Percentiles rank a stretch among this genome's conserved stretches.
Evolutionary conservation across 1,139 yeast genomes (phyloP).

Genomic region (Lodderomyces margitis): DNA sequence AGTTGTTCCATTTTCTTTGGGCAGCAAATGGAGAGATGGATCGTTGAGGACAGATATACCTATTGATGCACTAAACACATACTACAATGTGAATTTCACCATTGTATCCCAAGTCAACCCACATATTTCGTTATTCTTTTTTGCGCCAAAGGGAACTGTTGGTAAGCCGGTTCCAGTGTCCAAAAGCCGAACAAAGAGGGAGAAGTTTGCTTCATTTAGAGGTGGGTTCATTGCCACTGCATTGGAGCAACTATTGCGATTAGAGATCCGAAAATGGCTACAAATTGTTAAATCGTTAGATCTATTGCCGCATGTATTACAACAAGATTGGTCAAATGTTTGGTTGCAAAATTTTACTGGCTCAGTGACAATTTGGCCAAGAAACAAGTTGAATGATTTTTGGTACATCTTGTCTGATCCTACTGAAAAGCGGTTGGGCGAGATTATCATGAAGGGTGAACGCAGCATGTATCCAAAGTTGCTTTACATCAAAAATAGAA

Average conservation of each 20-base stretch:
- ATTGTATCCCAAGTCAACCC: constrained; percentile 84
- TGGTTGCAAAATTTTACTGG: constrained; percentile 78
- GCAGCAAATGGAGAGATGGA: constrained; percentile 76
- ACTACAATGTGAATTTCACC: constrained; percentile 73
- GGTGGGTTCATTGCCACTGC: constrained; percentile 81
- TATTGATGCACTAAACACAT: constrained; percentile 65
- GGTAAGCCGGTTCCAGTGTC: constrained; percentile 69
- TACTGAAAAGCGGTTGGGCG: constrained; percentile 51
- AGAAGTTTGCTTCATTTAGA: constrained; percentile 48
- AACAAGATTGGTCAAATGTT: constrained; percentile 79
- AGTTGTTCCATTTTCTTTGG: constrained; percentile 68
- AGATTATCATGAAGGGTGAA: constrained; percentile 64
- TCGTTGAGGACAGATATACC: constrained; percentile 73
- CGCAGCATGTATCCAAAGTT: constrained; percentile 65
- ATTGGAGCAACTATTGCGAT: constrained; percentile 63
- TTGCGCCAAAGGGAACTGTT: constrained; percentile 78
- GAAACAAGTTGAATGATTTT: constrained; percentile 57
- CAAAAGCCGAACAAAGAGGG: constrained; percentile 45
- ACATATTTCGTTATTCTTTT: constrained; percentile 72
- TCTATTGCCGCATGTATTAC: constrained; percentile 63
- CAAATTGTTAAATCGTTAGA: constrained; percentile 65
- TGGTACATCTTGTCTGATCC: constrained; percentile 71
- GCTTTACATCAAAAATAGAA: constrained; percentile 60
- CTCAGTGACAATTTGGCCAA: constrained; percentile 75
- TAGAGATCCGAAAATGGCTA: constrained; percentile 75